Conservation (phyloP, 805 yeast genomes). For the Starmerella geochares region DNA sequence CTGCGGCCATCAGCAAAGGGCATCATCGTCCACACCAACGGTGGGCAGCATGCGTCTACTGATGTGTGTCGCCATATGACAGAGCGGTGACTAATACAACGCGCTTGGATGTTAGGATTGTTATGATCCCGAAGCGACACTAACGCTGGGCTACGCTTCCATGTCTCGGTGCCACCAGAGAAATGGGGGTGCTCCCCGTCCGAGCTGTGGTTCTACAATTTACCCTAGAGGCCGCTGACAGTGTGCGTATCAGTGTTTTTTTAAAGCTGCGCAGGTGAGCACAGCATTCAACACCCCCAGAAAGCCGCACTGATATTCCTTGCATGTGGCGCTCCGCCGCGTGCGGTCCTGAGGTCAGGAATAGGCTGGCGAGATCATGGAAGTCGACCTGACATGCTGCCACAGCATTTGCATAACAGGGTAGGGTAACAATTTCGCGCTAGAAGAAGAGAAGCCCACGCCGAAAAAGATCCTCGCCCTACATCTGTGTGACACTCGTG, state of each 20-base stretch:
- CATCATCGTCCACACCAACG: too few relatives aligned
- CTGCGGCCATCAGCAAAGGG: too few relatives aligned
- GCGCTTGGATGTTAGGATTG: background rate
- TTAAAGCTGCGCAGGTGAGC: too few relatives aligned
- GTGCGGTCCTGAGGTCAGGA: background rate
- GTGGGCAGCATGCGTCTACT: background rate
- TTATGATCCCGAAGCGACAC: too few relatives aligned
- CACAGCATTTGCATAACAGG: background rate
- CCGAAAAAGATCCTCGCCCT: slow-evolving; percentile 3
- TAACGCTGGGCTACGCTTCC: too few relatives aligned
- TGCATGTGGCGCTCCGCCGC: slow-evolving; percentile 6
- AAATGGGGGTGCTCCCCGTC: too few relatives aligned
- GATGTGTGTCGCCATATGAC: background rate
- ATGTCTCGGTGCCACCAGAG: too few relatives aligned
- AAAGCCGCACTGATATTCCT: background rate
- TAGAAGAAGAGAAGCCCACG: background rate
- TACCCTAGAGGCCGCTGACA: too few relatives aligned
- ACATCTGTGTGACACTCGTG: background rate
- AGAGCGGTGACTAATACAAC: background rate
- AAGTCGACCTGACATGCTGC: background rate
- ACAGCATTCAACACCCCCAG: too few relatives aligned
- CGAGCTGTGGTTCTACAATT: too few relatives aligned
- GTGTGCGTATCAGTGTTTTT: too few relatives aligned
- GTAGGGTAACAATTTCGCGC: background rate
- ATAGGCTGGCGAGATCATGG: background rate